A percentile compares a stretch with the other conserved stretches of the same genome.
These are phyloP conservation scores for Malassezia nana DNA, from an alignment of 1,284 basidiomycete genomes.

Conservation along the genomic window DNA sequence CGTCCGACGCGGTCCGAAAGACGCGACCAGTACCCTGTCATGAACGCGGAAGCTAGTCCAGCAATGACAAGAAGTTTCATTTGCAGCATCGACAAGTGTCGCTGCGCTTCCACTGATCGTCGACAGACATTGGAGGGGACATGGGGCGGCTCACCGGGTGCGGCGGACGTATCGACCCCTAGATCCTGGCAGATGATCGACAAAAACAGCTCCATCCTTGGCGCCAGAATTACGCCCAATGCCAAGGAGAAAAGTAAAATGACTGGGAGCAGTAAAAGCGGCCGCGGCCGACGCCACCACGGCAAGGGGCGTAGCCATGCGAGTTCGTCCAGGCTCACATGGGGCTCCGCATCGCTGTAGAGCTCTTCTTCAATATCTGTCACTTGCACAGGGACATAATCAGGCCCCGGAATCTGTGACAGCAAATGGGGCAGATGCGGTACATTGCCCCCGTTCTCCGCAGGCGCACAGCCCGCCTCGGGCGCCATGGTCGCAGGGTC, in stretches of 20 bases:
- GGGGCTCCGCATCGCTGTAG: neutral
- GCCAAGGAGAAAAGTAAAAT: conserved; percentile 31
- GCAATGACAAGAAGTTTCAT: conserved; percentile 59
- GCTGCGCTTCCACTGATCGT: conserved; percentile 7
- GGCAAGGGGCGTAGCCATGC: conserved; percentile 28
- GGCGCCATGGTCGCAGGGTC: neutral
- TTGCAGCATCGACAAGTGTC: conserved; percentile 22
- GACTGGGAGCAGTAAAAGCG: conserved; percentile 34
- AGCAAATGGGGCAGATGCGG: conserved; percentile 54
- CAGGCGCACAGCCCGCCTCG: neutral
- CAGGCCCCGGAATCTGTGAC: conserved; percentile 61
- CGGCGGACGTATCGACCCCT: neutral
- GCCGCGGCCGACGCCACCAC: conserved; percentile 33
- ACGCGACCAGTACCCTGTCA: conserved; percentile 77
- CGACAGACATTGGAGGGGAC: conserved; percentile 11
- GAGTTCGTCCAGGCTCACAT: conserved; percentile 21
- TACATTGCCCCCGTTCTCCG: neutral
- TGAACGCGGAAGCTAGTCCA: conserved; percentile 71
- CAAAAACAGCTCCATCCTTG: conserved; percentile 37
- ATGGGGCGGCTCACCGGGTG: neutral
- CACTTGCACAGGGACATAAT: neutral
- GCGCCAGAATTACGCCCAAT: conserved; percentile 35
- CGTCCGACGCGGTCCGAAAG: conserved; percentile 70
- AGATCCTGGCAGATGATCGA: conserved; percentile 39
- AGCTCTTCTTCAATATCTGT: conserved; percentile 1